Conservation (phyloP, 768 basidiomycete genomes). For the Phaeotremella skinneri region DNA sequence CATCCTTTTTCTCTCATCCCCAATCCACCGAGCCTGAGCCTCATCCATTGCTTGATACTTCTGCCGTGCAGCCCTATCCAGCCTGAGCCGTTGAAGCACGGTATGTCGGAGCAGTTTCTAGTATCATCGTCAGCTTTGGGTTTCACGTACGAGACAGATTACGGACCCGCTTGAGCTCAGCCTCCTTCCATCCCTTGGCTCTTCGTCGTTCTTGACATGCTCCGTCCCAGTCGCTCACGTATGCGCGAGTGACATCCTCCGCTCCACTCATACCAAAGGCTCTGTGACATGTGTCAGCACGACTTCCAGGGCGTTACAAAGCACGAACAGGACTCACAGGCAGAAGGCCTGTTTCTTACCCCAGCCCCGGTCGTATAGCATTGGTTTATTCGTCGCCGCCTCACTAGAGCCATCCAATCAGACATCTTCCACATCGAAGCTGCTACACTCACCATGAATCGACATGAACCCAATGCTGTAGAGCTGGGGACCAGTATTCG, state of each 20-base stretch:
- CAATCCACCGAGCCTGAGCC: slow-evolving; percentile 37
- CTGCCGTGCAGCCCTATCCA: slow-evolving; percentile 8
- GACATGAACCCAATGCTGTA: slow-evolving; percentile 54
- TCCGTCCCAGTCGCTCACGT: slow-evolving; percentile 40
- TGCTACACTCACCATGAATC: slow-evolving; percentile 49
- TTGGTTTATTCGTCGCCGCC: slow-evolving; percentile 49
- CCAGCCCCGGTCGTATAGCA: slow-evolving; percentile 55
- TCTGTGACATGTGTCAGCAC: slow-evolving; percentile 11
- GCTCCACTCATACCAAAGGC: slow-evolving; percentile 38
- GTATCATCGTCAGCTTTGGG: background rate
- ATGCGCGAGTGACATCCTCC: slow-evolving; percentile 44
- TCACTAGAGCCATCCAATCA: slow-evolving; percentile 39
- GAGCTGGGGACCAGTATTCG: slow-evolving; percentile 47
- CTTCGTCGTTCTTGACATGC: slow-evolving; percentile 26
- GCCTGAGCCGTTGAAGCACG: background rate
- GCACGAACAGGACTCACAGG: slow-evolving; percentile 44
- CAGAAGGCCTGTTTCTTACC: slow-evolving; percentile 54
- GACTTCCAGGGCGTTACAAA: slow-evolving; percentile 13
- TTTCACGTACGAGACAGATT: background rate
- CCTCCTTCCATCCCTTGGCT: slow-evolving; percentile 35
- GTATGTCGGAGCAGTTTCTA: background rate
- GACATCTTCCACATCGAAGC: background rate
- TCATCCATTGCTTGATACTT: slow-evolving; percentile 41
- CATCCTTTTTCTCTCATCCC: slow-evolving; percentile 27
- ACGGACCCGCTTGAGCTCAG: slow-evolving; percentile 28